Evolutionary conservation across 306 rosid species (phyloP), one percentile per base, ranked within the genome.

Genomic region (Senna siamea): DNA sequence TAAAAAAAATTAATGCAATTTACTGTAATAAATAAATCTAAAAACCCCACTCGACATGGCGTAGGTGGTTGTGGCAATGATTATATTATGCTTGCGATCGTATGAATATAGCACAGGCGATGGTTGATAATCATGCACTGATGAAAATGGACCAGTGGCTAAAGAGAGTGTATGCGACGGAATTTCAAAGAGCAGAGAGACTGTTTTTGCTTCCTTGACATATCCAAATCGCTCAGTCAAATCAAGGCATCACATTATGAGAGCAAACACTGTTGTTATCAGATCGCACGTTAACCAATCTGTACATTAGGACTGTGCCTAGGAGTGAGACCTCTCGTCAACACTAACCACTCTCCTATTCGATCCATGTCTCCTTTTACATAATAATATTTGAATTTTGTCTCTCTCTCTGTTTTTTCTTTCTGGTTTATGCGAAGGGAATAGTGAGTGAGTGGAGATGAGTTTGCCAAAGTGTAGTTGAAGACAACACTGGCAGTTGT

Each of bases 211-310:
- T 48, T 53, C 58, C 18, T 52, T 63, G 96, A 88, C 66, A 83
- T 52, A 83, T 88, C 97, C 3, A 85, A 87, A 81, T 89, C 87
- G 80, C 61, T 74, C 70, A 64, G 80, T 92, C 96, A 91, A 87
- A 85, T 88, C 90, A 46, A 67, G 78, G 67, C 54, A 73, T 81
- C 80, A 80, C 73, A 80, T 41, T 79, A 80, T 78, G 79, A 82
- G 64, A 69, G 59, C 10, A 23, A 54, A 68, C 77, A 89, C 91
- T 88, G 92, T 89, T 85, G n/a, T n/a, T 55, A 78, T 44, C 44
- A 69, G 82, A 59, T 73, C 69, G 81, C 96, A 91, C 92, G 97
- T 79, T 76, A 91, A 69, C 75, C 74, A 73, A 64, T 81, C 80
- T 56, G 79, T 15, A 30, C 50, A 38, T 15, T 69, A 37, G 15